Base-by-base conservation (phyloP, 2,329 filamentous ascomycete genomes). In the Diaporthe velutina region DNA sequence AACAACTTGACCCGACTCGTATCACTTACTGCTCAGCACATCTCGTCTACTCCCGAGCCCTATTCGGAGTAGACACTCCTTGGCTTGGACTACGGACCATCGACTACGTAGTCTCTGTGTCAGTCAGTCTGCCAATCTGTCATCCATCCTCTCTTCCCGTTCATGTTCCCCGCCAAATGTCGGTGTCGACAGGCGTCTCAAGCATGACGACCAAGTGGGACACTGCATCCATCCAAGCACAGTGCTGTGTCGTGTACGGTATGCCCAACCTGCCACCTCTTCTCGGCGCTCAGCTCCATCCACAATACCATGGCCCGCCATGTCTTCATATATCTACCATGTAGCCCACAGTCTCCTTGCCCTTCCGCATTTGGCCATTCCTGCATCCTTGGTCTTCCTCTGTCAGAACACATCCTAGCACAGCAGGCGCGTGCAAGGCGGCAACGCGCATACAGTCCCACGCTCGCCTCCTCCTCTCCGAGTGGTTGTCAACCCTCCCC, bases 291-390 rank as follows among this genome's bases (percentile, higher is more conserved):
- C 6, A 15, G n/a, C 28, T 38, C 30, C 68, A 50, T 50, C 35
- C 70, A 52, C 38, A 45, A 15, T 38, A 19, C 22, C 70, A 30
- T 52, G 64, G 35, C 54, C 70, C 55, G 48, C 28, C 64, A 25
- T 48, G 54, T 30, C 48, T 45, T 42, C 22, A 38, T 58, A 71
- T 67, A 38, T 52, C 64, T 67, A 54, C 40, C 33, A 28, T 52
- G 45, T 38, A 52, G 28, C 28, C 64, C 45, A n/a, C 30, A 38
- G 12, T 52, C 57, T 70, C 30, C 40, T 19, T 66, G 48, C 64
- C 58, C 33, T 73, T 50, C 45, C 74, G 61, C 57, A 75, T 75
- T 67, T 54, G 74, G 70, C 35, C 28, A 42, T 54, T 60, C 33
- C 66, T 73, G 71, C 74, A 71, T 73, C 40, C 12, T 33, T 45